Evolutionary conservation across 345 rosid genomes (phyloP), one percentile per base, ranked within the genome.

Genomic region (Erysimum cheiranthoides): DNA sequence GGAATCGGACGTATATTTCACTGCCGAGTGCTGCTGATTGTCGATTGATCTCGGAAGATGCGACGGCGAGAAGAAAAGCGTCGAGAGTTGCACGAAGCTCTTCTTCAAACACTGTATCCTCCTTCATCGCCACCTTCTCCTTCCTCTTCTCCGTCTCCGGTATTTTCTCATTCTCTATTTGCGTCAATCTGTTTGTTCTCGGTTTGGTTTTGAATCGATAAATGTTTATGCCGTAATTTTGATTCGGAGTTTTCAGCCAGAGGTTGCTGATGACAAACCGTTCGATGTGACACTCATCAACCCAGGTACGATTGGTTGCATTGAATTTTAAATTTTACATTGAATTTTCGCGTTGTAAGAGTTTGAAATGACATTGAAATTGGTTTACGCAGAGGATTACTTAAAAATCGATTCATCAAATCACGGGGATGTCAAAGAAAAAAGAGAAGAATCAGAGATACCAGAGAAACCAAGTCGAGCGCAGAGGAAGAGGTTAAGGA

Each of bases 401-500:
- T 70, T 67, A 21, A 50, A 68, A 14, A 61, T 79, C 40, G 53
- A 58, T 46, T 38, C 82, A 17, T 69, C 84, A 4, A 16, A 53
- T 10, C 66, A 76, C 30, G 84, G 51, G 0, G 81, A 12, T 0
- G 82, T 46, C 2, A 71, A 10, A 0, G 82, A 63, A 12, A 73
- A 31, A 13, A 63, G 27, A 8, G 73, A 58, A 0, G 68, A 31
- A 3, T 49, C 56, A 2, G 76, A 28, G 39, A 58, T 3, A 2
- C n/a, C 11, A 12, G 82, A 54, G 66, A 88, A 86, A 83, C 79
- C 80, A 64, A 85, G 82, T 25, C 77, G 97, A 74, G 86, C 97
- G 38, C 91, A 89, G 80, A 89, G 98, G 76, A 89, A 93, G 80
- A 81, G 96, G 74, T 49, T 85, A 38, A 84, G 94, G 31, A 88